phyloP scores from a whole-genome alignment of 352 stramenopile genomes.

The Aphanomyces euteiches region DNA sequence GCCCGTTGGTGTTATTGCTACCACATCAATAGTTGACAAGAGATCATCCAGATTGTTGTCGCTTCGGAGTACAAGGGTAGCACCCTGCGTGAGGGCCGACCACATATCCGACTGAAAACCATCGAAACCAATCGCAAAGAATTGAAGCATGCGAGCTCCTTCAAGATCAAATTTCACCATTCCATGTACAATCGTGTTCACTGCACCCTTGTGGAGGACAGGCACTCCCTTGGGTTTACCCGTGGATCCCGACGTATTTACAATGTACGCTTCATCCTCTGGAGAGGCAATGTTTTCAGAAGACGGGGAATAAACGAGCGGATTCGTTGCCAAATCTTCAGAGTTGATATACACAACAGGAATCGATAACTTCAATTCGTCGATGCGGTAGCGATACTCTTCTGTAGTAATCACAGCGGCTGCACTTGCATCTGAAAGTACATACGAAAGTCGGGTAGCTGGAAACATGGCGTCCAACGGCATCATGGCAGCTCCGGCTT shows the following conservation, averaged over 20 bases:
- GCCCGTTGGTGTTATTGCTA: no score
- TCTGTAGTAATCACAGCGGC: constrained; percentile 13
- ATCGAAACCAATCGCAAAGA: no score
- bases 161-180: not conserved
- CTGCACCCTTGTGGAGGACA: constrained; percentile 12
- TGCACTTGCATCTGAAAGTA: constrained; percentile 4
- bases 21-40: no score
- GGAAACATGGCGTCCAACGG: not conserved
- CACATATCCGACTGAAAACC: no score
- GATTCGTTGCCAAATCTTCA: not conserved
- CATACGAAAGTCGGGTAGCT: not conserved
- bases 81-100: constrained; percentile 23
- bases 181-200: not conserved
- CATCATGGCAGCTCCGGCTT: not conserved
- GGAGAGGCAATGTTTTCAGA: not conserved
- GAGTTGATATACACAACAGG: constrained; percentile 4
- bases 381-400: not conserved
- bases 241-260: constrained; percentile 1
- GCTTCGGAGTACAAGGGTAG: constrained; percentile 54
- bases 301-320: constrained; percentile 9
- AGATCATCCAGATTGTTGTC: constrained; percentile 48
- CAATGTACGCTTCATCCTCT: no score
- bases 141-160: not conserved
- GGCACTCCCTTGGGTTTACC: not conserved
- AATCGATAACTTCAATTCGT: not conserved